phyloP scores from a whole-genome alignment of 164 flowering plant species.

The Vitis vinifera region ASM3070453v1 NC_081810.1:4165001-4165500 shows the following conservation, averaged over 20 bases:
- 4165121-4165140: background rate
- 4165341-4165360: background rate
- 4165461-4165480: background rate
- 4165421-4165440: background rate
- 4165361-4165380: background rate
- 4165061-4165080: constrained; percentile 95
- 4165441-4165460: background rate
- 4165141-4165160: background rate
- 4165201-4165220: background rate
- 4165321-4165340: background rate
- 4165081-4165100: constrained; percentile 43
- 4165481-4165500: too few species aligned
- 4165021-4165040: constrained; percentile 99
- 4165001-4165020: constrained; percentile 81
- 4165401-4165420: background rate
- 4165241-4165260: background rate
- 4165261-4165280: background rate
- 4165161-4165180: background rate
- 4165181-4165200: background rate
- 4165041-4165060: constrained; percentile 96
- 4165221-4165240: background rate
- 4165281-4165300: background rate
- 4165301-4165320: background rate
- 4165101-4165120: background rate
- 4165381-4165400: background rate